Conservation (phyloP, 2,329 filamentous ascomycete species). For the Diaporthe sp. region DNA sequence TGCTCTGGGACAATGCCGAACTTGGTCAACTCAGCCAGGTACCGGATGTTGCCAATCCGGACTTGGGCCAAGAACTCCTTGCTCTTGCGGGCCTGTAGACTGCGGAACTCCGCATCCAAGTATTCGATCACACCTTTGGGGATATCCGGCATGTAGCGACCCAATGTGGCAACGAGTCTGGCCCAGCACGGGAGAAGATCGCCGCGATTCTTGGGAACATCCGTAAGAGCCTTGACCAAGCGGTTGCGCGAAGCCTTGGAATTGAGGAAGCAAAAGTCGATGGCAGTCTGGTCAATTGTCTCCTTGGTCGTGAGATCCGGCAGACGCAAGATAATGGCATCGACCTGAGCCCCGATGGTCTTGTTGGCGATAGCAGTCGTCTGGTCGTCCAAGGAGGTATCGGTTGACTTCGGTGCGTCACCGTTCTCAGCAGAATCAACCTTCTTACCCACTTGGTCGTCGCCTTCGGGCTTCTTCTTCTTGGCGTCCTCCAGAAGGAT, state of each 20-base stretch:
- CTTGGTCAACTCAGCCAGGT: slow-evolving; percentile 95
- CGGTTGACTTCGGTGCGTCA: slow-evolving; percentile 61
- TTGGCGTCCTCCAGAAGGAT: slow-evolving; percentile 94
- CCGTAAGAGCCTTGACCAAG: slow-evolving; percentile 90
- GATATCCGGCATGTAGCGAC: slow-evolving; percentile 94
- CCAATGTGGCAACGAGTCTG: slow-evolving; percentile 91
- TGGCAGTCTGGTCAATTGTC: slow-evolving; percentile 87
- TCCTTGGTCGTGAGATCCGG: slow-evolving; percentile 94
- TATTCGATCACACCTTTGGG: slow-evolving; percentile 91
- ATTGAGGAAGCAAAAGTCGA: slow-evolving; percentile 98
- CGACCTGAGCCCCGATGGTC: slow-evolving; percentile 96
- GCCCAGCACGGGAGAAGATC: slow-evolving; percentile 92
- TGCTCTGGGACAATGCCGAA: slow-evolving; percentile 98
- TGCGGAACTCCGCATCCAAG: slow-evolving; percentile 95
- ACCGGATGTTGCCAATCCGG: slow-evolving; percentile 94
- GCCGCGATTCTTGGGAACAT: slow-evolving; percentile 92
- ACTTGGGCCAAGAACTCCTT: slow-evolving; percentile 98
- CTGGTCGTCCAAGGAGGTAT: slow-evolving; percentile 76
- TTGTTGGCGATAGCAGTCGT: slow-evolving; percentile 98
- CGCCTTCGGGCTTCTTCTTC: slow-evolving; percentile 87
- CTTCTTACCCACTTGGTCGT: slow-evolving; percentile 86
- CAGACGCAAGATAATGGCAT: slow-evolving; percentile 86
- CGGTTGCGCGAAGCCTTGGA: slow-evolving; percentile 97
- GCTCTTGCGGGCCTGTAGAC: slow-evolving; percentile 93
- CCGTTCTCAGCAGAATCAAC: slow-evolving; percentile 63